Conservation (phyloP, 305 asterid genomes). For the Fraxinus sp. region DNA sequence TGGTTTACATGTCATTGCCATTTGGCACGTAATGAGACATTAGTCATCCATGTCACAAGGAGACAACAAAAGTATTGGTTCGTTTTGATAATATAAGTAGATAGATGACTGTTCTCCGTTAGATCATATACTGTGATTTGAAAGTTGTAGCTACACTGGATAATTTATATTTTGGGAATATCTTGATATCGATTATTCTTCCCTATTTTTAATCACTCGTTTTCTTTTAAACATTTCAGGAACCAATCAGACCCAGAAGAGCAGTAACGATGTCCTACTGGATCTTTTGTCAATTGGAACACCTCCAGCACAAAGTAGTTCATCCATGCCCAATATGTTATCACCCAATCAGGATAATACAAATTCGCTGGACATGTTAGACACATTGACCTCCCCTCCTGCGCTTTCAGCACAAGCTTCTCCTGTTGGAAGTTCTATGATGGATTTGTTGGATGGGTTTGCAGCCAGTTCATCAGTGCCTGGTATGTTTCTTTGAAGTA, state of each 20-base stretch:
- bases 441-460: slow-evolving; percentile 78
- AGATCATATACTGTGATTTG: slow-evolving; percentile 22
- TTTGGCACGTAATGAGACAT: slow-evolving; percentile 5
- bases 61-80: slow-evolving; percentile 13
- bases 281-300: slow-evolving; percentile 86
- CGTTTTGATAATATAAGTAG: slow-evolving; percentile 11
- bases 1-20: slow-evolving; percentile 5
- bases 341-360: slow-evolving; percentile 48
- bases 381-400: slow-evolving; percentile 53
- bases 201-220: not conserved
- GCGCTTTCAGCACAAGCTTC: slow-evolving; percentile 34
- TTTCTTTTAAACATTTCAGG: slow-evolving; percentile 44
- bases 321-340: slow-evolving; percentile 48
- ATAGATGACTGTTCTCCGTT: slow-evolving; percentile 12
- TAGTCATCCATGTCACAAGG: not conserved
- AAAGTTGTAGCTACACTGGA: slow-evolving; percentile 13
- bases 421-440: slow-evolving; percentile 58
- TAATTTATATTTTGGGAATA: slow-evolving; percentile 6
- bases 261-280: slow-evolving; percentile 67
- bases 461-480: slow-evolving; percentile 50
- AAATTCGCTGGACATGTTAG: slow-evolving; percentile 49
- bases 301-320: slow-evolving; percentile 57
- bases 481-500: slow-evolving; percentile 40
- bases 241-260: slow-evolving; percentile 50
- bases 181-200: not conserved